A percentile compares a stretch with the other conserved stretches of the same genome.
Evolutionary conservation across 176 grass and related monocot species (phyloP).

Genomic region (Cymbopogon citratus): DNA sequence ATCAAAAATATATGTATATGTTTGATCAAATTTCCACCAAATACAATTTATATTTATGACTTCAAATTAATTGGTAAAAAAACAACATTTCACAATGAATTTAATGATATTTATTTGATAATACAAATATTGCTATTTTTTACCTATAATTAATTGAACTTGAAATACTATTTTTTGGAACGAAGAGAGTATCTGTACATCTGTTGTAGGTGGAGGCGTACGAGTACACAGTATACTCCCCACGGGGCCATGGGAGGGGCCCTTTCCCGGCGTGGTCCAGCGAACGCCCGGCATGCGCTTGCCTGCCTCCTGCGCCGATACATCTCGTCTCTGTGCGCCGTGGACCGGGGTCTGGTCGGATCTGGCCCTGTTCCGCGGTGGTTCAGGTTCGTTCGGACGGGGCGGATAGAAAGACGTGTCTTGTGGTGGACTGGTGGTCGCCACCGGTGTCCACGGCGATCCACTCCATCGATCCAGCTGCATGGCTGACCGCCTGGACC

Average conservation of each 20-base stretch:
- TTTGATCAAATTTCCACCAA: no score
- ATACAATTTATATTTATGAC: no score
- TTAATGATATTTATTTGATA: no score
- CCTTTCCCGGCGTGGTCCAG: slow-evolving; percentile 17
- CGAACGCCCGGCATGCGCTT: background rate
- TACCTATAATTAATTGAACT: no score
- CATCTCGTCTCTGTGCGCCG: slow-evolving; percentile 41
- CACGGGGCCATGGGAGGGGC: background rate
- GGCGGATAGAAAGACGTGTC: background rate
- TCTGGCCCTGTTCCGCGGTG: slow-evolving; percentile 19
- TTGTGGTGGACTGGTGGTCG: background rate
- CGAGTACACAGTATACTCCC: background rate
- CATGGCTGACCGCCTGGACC: background rate
- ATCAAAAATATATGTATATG: no score
- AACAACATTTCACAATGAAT: no score
- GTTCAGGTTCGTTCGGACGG: background rate
- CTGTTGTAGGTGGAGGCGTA: slow-evolving; percentile 6
- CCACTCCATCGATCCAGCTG: no score
- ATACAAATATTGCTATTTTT: no score
- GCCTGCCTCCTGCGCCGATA: slow-evolving; percentile 31
- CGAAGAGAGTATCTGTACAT: slow-evolving; percentile 5
- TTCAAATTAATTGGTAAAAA: no score
- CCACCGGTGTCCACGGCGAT: background rate
- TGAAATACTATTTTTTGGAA: no score
- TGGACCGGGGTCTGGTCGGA: slow-evolving; percentile 63